Evolutionary conservation across 116 monocot genomes (phyloP).

Genomic region (Dioscorea cayenensis): DNA sequence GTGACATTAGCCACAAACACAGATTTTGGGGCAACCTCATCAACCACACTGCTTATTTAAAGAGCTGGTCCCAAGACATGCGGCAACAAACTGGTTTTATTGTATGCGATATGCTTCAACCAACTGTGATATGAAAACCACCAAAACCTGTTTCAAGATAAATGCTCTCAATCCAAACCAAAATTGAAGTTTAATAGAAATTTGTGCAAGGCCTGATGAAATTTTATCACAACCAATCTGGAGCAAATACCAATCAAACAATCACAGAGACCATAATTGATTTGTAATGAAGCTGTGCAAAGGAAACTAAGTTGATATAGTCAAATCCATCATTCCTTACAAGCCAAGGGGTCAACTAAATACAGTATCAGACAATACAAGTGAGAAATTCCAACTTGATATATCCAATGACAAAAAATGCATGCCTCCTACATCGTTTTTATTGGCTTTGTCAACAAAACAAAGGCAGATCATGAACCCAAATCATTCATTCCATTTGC

Average conservation of each 20-base stretch:
- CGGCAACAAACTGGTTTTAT: background rate
- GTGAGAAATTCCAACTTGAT: background rate
- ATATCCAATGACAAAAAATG: background rate
- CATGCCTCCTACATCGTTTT: background rate
- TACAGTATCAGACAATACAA: background rate
- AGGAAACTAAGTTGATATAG: no score
- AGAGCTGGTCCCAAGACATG: background rate
- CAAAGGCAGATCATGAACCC: background rate
- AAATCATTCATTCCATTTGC: slow-evolving; percentile 2
- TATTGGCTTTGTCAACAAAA: background rate
- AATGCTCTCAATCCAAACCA: no score
- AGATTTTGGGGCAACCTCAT: slow-evolving; percentile 3
- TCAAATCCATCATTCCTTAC: no score
- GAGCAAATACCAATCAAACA: no score
- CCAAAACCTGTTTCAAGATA: no score
- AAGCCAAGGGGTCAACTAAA: background rate
- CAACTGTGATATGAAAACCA: background rate
- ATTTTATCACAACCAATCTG: no score
- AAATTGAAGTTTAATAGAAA: no score
- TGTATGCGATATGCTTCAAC: background rate
- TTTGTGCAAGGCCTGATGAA: no score
- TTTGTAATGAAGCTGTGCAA: no score
- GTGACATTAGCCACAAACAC: background rate
- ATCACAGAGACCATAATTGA: no score
- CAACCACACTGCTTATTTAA: background rate